Conservation (phyloP, 2,329 filamentous ascomycete species). For the Colletotrichum tropicale region DNA sequence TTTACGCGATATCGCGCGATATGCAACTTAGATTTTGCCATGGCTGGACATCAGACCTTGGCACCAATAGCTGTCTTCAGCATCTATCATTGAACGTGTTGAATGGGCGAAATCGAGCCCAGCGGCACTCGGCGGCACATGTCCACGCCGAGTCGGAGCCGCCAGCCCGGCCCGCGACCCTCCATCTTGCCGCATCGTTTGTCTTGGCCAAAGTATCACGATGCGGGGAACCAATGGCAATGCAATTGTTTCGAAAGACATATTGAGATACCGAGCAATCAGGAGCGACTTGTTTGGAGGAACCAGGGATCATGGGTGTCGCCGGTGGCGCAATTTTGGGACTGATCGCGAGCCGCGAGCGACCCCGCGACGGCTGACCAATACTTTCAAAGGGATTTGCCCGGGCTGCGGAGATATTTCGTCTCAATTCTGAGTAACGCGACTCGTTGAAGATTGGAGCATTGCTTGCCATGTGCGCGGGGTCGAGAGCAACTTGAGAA, state of each 20-base stretch:
- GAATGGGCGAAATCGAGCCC: background rate
- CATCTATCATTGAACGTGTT: background rate
- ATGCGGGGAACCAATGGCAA: background rate
- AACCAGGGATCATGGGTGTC: background rate
- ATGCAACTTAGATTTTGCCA: background rate
- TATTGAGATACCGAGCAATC: background rate
- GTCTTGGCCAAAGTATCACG: background rate
- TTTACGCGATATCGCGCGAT: conserved; percentile 7
- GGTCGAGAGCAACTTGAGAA: background rate
- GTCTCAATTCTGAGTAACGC: background rate
- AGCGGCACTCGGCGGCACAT: background rate
- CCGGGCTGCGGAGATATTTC: background rate
- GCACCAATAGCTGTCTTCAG: background rate
- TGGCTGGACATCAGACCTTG: background rate
- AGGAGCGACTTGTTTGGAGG: background rate
- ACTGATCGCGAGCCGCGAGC: background rate
- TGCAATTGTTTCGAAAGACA: background rate
- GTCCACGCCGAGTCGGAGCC: conserved; percentile 11
- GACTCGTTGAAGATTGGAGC: background rate
- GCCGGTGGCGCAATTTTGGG: conserved; percentile 15
- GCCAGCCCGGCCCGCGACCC: background rate
- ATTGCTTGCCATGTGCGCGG: background rate
- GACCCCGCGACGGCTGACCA: background rate
- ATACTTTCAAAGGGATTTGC: background rate
- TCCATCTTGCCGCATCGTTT: background rate